Percentiles rank a stretch among this genome's conserved stretches.
phyloP scores from a whole-genome alignment of 495 filamentous ascomycete genomes.

The Tuber indicum region DNA sequence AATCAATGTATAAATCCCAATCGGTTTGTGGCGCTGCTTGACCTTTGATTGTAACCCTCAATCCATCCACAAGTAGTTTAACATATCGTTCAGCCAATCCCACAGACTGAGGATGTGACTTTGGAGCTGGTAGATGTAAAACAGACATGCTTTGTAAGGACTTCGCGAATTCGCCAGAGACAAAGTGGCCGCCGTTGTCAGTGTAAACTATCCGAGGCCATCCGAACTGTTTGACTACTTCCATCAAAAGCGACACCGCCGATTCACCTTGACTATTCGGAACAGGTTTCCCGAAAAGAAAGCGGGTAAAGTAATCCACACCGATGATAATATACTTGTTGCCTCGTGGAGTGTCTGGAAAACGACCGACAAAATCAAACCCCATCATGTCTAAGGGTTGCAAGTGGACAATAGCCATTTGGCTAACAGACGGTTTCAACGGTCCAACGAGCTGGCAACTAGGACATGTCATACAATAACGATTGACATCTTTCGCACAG shows the following conservation, averaged over 20 bases:
- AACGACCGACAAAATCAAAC: background rate
- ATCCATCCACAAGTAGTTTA: background rate
- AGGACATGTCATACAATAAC: too few relatives aligned
- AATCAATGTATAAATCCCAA: background rate
- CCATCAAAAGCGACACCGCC: background rate
- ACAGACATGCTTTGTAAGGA: background rate
- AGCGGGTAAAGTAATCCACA: background rate
- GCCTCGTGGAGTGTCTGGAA: background rate
- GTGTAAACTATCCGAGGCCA: slow-evolving; percentile 6
- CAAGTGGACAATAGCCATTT: too few relatives aligned
- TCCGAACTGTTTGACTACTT: background rate
- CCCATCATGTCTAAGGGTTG: too few relatives aligned
- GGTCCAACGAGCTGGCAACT: too few relatives aligned
- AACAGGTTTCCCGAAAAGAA: background rate
- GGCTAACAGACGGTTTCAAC: too few relatives aligned
- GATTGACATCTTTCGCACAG: too few relatives aligned
- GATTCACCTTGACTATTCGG: background rate
- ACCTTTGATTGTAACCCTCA: background rate
- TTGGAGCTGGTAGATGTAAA: background rate
- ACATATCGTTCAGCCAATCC: slow-evolving; percentile 3
- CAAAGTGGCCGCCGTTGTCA: background rate
- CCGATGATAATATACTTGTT: background rate
- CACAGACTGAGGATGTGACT: background rate
- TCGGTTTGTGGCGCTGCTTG: too few relatives aligned
- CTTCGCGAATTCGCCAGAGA: background rate